Conservation (phyloP, 805 yeast species). For the Dipodascus geniculatus region DNA sequence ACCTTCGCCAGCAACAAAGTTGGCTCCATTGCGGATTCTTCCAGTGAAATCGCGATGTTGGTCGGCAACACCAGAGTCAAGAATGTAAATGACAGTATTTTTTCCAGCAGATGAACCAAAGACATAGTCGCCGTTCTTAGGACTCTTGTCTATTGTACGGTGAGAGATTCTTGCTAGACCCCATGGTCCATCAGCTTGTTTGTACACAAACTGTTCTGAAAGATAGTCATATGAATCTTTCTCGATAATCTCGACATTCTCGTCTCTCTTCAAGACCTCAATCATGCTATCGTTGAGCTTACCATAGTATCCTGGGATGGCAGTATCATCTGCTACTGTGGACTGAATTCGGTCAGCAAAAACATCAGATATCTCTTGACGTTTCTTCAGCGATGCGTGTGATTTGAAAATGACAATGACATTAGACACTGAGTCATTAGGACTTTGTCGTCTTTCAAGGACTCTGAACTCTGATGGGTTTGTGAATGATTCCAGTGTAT, state of each 20-base stretch:
- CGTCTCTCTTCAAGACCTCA: conserved; percentile 36
- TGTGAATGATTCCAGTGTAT: not conserved
- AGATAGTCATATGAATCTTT: conserved; percentile 61
- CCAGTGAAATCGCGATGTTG: conserved; percentile 43
- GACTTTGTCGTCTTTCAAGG: not conserved
- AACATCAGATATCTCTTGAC: conserved; percentile 4
- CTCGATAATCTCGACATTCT: conserved; percentile 51
- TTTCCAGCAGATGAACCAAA: conserved; percentile 66
- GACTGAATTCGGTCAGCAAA: conserved; percentile 1
- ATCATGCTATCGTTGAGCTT: conserved; percentile 32
- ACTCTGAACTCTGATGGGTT: not conserved
- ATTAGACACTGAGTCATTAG: not conserved
- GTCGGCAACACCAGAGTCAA: conserved; percentile 64
- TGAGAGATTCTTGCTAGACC: conserved; percentile 87
- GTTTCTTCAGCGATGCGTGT: conserved; percentile 6
- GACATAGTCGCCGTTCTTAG: conserved; percentile 55
- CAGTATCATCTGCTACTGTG: conserved; percentile 27
- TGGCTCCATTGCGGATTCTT: conserved; percentile 44
- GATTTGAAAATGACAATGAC: conserved; percentile 6
- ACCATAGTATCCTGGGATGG: conserved; percentile 35
- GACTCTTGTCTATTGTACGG: conserved; percentile 30
- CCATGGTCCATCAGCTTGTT: conserved; percentile 84
- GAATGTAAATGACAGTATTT: conserved; percentile 77
- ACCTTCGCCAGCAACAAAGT: conserved; percentile 34
- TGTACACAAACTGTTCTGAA: conserved; percentile 37